Evolutionary conservation across 2,329 filamentous ascomycete genomes (phyloP), one percentile per base, ranked within the genome.

Genomic region (Alternaria postmessia): DNA sequence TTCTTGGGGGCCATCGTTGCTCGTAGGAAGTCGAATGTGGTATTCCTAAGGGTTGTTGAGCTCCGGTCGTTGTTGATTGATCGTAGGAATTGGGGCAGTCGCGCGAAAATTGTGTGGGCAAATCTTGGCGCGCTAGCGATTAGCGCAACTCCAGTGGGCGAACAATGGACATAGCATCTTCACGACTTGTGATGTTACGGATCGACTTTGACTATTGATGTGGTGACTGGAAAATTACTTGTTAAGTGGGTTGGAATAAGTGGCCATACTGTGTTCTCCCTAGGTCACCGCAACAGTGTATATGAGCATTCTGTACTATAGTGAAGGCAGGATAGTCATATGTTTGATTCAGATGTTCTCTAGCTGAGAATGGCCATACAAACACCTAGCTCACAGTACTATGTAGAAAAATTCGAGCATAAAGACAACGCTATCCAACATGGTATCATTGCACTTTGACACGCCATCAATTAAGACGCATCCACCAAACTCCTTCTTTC

Each of bases 1-100:
- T 91, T 92, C 89, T 93, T 93, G 79, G 87, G 86, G 81, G 86
- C 86, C 87, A 89, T 89, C 84, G 81, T 83, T 80, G 77, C 77
- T 79, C 73, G 66, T 71, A 75, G 70, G 73, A 75, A 70, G 66
- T 59, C 66, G 46, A 69, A 59, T 61, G 59, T 55, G 55, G 56
- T 62, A 59, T 74, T 71, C 70, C 67, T 74, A 60, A 53, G 64
- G 62, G 69, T 76, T 74, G 73, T 71, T 75, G 70, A 70, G 72
- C 70, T 77, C 72, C 74, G 75, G 74, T 72, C 67, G 62, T 42
- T 49, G 58, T 43, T 61, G 60, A 42, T 56, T 63, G 53, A 49
- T 42, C 51, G 47, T 34, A 34, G 32, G 38, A 43, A 26, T 51
- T 56, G 39, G 42, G 12, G 8, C 34, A 30, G 44, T 59, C 30